phyloP scores from a whole-genome alignment of 2,329 filamentous ascomycete genomes.

The Magnaporthiopsis rhizophila region DNA sequence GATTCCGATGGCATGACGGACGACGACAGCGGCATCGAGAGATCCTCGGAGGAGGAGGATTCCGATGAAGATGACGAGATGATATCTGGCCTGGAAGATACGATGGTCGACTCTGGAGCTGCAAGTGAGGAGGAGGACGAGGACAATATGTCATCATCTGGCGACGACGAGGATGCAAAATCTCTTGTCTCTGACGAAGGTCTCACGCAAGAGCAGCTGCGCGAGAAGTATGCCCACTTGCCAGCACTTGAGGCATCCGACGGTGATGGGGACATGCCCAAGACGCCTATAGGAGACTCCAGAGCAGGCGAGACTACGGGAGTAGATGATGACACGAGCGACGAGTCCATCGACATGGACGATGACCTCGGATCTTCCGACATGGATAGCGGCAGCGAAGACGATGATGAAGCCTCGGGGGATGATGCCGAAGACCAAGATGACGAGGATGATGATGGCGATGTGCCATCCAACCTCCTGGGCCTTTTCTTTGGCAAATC shows the following conservation, averaged over 20 bases:
- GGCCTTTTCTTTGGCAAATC: constrained; percentile 53
- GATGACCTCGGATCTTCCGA: constrained; percentile 56
- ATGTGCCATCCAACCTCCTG: constrained; percentile 34
- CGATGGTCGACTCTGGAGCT: constrained; percentile 23
- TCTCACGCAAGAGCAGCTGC: constrained; percentile 61
- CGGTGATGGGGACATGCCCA: constrained; percentile 15
- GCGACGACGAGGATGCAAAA: constrained; percentile 51
- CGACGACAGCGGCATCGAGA: constrained; percentile 25
- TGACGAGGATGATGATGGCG: constrained; percentile 25
- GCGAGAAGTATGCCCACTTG: constrained; percentile 60
- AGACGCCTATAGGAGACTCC: not conserved
- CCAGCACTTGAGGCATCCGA: constrained; percentile 34
- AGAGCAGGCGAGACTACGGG: constrained; percentile 1
- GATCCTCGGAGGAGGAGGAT: constrained; percentile 35
- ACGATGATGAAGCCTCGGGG: constrained; percentile 38
- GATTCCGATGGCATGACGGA: constrained; percentile 43
- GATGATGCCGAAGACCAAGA: constrained; percentile 31
- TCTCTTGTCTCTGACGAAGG: constrained; percentile 51
- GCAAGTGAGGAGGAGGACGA: constrained; percentile 39
- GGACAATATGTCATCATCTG: constrained; percentile 52
- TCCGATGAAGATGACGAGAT: constrained; percentile 34
- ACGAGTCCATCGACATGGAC: constrained; percentile 63
- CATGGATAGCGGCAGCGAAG: constrained; percentile 35
- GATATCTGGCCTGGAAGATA: constrained; percentile 30
- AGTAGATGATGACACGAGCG: constrained; percentile 43